A percentile compares a stretch with the other conserved stretches of the same genome.
Conservation (phyloP, 208 protist genomes). For the Wallacemonas rigidus region DNA sequence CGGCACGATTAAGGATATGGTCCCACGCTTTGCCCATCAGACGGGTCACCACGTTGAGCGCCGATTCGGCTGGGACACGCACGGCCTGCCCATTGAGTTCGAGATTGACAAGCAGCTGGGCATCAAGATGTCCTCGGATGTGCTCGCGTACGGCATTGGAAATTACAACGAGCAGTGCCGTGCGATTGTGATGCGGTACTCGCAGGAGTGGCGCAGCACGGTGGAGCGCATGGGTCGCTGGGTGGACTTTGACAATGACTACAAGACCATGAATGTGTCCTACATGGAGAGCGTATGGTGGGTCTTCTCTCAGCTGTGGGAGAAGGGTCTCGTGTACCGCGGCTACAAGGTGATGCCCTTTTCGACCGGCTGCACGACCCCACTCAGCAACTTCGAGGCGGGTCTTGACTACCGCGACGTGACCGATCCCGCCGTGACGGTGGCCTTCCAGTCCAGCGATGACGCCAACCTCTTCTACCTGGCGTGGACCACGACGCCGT, state of each 20-base stretch:
- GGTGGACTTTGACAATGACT: slow-evolving; percentile 99
- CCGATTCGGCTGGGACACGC: slow-evolving; percentile 99
- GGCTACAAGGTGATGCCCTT: slow-evolving; percentile 99
- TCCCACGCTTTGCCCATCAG: slow-evolving; percentile 98
- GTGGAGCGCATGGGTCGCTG: slow-evolving; percentile 98
- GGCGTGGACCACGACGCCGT: slow-evolving; percentile 99
- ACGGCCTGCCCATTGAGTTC: slow-evolving; percentile 99
- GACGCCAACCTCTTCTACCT: slow-evolving; percentile 92
- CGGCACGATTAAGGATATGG: slow-evolving; percentile 99
- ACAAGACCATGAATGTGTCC: slow-evolving; percentile 98
- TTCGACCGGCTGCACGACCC: slow-evolving; percentile 98
- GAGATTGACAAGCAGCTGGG: slow-evolving; percentile 98
- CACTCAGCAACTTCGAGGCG: slow-evolving; percentile 99
- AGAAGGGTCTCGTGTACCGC: slow-evolving; percentile 98
- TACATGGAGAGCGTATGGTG: slow-evolving; percentile 99
- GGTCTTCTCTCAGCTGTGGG: slow-evolving; percentile 98
- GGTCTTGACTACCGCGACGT: slow-evolving; percentile 98
- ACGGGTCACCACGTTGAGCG: slow-evolving; percentile 98
- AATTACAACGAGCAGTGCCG: slow-evolving; percentile 99
- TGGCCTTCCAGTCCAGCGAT: slow-evolving; percentile 88
- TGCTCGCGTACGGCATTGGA: slow-evolving; percentile 97
- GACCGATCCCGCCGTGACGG: slow-evolving; percentile 92
- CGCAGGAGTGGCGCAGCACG: slow-evolving; percentile 97
- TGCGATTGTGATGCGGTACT: slow-evolving; percentile 99
- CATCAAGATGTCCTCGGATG: slow-evolving; percentile 94